Evolutionary conservation across 176 grass and related monocot species (phyloP).

Genomic region (Oryza nivara): DNA sequence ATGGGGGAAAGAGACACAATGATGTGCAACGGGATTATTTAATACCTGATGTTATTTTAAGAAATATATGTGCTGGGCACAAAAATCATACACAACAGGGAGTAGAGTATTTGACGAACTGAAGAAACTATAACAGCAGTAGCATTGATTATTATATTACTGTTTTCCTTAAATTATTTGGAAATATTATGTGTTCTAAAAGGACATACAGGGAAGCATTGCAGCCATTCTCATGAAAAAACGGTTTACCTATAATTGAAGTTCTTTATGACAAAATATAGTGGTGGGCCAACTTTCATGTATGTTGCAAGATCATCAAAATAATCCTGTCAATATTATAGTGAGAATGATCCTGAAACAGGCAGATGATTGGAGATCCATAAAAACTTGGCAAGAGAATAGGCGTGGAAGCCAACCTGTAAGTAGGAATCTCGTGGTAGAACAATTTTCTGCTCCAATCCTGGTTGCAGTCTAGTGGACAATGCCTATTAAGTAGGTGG

Average conservation of each 20-base stretch:
- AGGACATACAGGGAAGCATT: background rate
- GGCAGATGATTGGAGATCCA: background rate
- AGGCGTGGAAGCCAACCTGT: slow-evolving; percentile 61
- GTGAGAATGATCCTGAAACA: slow-evolving; percentile 35
- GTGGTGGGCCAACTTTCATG: slow-evolving; percentile 89
- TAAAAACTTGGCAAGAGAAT: slow-evolving; percentile 12
- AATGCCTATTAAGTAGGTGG: slow-evolving; percentile 61
- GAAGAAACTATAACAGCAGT: slow-evolving; percentile 2
- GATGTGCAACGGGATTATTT: background rate
- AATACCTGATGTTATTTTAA: background rate
- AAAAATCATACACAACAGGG: background rate
- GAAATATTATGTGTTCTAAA: background rate
- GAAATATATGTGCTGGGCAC: background rate
- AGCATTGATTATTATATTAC: background rate
- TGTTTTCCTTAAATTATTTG: slow-evolving; percentile 26
- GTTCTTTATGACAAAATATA: slow-evolving; percentile 97
- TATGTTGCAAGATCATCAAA: slow-evolving; percentile 89
- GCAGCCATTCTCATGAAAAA: background rate
- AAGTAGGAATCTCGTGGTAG: slow-evolving; percentile 94
- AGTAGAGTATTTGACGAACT: slow-evolving; percentile 20
- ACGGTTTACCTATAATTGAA: slow-evolving; percentile 90
- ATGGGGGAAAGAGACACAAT: background rate
- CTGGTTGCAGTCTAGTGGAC: slow-evolving; percentile 82
- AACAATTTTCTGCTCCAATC: slow-evolving; percentile 90
- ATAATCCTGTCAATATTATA: slow-evolving; percentile 65